Percentiles rank a stretch among this genome's conserved stretches.
These are phyloP conservation scores for Neonectria ditissima DNA, from an alignment of 2,329 filamentous ascomycete species.

Conservation along the genomic window DNA sequence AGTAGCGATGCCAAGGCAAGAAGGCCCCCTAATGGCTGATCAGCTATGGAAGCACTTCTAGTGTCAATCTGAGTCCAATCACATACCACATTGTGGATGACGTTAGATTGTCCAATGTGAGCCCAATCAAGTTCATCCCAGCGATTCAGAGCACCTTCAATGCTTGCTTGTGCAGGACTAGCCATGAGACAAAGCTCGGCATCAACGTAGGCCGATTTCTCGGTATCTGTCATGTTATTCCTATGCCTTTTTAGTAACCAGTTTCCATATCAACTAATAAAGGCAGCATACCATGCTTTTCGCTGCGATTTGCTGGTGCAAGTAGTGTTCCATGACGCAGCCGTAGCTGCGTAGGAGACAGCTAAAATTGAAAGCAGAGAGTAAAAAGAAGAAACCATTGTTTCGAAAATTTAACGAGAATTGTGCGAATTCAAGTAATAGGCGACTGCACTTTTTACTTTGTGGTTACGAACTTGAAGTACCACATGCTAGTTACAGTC, in stretches of 20 bases:
- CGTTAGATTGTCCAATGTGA: slow-evolving; percentile 20
- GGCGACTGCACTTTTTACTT: neutral
- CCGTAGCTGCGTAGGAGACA: neutral
- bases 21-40: slow-evolving; percentile 13
- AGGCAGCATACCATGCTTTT: slow-evolving; percentile 2
- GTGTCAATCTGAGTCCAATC: neutral
- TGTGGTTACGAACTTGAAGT: neutral
- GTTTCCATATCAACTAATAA: neutral
- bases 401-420: neutral
- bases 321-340: neutral
- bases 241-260: neutral
- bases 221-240: slow-evolving; percentile 15
- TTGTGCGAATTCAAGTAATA: neutral
- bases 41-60: neutral
- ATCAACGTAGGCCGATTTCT: slow-evolving; percentile 22
- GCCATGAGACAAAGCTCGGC: slow-evolving; percentile 22
- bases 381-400: neutral
- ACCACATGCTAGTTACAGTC: neutral
- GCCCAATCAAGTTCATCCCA: slow-evolving; percentile 27
- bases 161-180: slow-evolving; percentile 11
- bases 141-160: slow-evolving; percentile 17
- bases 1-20: slow-evolving; percentile 29
- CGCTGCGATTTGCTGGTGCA: slow-evolving; percentile 3
- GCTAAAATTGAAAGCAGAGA: neutral
- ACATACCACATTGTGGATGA: slow-evolving; percentile 31